Percentiles rank a stretch among this genome's conserved stretches.
phyloP scores from a whole-genome alignment of 169 alveolate species.

The Cryptosporidium canis region DNA sequence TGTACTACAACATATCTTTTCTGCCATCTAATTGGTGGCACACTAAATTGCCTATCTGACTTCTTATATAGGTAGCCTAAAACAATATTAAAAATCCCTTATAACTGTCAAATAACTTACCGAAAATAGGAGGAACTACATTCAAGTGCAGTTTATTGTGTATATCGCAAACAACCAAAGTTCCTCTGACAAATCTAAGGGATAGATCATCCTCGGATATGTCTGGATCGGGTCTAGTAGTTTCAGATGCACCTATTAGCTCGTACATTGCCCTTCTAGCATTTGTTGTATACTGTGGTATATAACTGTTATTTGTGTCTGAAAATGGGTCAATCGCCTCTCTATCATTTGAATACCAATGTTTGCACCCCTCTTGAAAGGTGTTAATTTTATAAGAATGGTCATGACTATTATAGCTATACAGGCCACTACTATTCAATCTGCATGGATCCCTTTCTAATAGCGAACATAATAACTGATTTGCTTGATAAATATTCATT shows the following conservation, averaged over 20 bases:
- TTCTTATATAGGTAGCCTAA: constrained; percentile 43
- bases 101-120: not conserved
- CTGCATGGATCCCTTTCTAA: constrained; percentile 65
- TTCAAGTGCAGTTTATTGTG: constrained; percentile 49
- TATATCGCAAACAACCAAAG: constrained; percentile 60
- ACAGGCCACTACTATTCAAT: constrained; percentile 50
- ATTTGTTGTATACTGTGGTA: constrained; percentile 65
- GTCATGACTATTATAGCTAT: constrained; percentile 61
- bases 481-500: constrained; percentile 64
- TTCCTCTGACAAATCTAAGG: constrained; percentile 66
- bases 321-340: constrained; percentile 64
- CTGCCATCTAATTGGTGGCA: constrained; percentile 71
- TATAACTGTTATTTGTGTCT: constrained; percentile 53
- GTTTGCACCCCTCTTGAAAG: constrained; percentile 63
- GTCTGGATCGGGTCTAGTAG: constrained; percentile 61
- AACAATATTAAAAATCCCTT: not conserved
- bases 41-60: constrained; percentile 50
- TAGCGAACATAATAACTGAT: constrained; percentile 53
- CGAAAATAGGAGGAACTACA: constrained; percentile 68
- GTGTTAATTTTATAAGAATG: constrained; percentile 63
- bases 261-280: constrained; percentile 73
- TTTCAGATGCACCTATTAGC: constrained; percentile 64
- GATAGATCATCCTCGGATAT: constrained; percentile 63
- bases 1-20: constrained; percentile 69
- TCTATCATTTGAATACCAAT: constrained; percentile 65